phyloP scores from a whole-genome alignment of 2,329 filamentous ascomycete genomes.

The Colletotrichum sp. region DNA sequence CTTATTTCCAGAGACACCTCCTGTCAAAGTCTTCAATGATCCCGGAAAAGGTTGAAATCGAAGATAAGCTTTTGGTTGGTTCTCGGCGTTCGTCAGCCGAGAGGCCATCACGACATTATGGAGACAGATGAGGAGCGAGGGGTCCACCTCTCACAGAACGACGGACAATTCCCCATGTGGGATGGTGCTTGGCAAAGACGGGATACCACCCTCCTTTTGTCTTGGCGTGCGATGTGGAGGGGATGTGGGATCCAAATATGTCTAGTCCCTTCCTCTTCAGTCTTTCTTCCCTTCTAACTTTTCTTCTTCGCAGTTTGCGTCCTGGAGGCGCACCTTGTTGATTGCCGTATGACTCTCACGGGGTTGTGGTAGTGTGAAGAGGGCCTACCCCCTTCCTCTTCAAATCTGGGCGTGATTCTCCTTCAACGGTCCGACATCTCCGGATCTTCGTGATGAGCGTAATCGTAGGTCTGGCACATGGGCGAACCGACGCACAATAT shows the following conservation, averaged over 20 bases:
- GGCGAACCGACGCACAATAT: neutral
- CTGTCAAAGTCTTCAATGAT: neutral
- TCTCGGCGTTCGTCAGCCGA: neutral
- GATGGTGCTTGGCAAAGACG: neutral
- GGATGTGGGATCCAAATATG: neutral
- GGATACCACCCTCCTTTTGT: neutral
- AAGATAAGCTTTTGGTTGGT: neutral
- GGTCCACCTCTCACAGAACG: neutral
- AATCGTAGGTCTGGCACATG: neutral
- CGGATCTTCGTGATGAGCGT: neutral
- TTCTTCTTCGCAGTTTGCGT: too few species aligned
- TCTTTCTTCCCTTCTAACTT: too few species aligned
- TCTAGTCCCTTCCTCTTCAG: accelerated
- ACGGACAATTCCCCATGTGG: neutral
- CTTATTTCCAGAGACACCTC: neutral
- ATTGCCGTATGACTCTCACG: too few species aligned
- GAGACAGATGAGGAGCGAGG: neutral
- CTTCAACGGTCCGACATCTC: neutral
- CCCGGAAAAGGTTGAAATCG: neutral
- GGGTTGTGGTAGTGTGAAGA: too few species aligned
- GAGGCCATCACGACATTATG: neutral
- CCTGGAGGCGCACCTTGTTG: too few species aligned
- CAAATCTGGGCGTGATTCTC: neutral
- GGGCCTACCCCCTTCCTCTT: too few species aligned
- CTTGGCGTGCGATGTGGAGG: neutral